Conservation (phyloP, 768 basidiomycete species). For the Phaeotremella skinneri region DNA sequence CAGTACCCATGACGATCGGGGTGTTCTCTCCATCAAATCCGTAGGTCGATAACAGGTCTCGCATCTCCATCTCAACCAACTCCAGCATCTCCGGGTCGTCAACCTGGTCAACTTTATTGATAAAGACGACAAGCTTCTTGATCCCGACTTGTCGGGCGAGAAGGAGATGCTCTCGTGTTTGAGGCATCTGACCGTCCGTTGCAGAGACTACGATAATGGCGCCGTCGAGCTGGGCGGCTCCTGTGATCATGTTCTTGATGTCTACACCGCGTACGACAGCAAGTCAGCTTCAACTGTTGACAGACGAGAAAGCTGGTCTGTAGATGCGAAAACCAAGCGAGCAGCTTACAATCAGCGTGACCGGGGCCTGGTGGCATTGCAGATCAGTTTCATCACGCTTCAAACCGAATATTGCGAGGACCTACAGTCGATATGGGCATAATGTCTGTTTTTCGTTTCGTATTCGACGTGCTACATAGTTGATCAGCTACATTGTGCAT, state of each 20-base stretch:
- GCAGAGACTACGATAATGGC: conserved; percentile 77
- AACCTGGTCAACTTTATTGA: conserved; percentile 98
- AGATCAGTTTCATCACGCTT: background rate
- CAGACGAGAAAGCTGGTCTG: too few species aligned
- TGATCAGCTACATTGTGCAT: conserved; percentile 6
- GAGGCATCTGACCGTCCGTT: conserved; percentile 99
- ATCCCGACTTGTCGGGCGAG: conserved; percentile 97
- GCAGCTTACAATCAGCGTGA: conserved; percentile 80
- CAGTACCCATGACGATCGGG: conserved; percentile 97
- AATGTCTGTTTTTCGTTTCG: conserved; percentile 83
- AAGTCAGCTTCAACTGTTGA: conserved; percentile 17
- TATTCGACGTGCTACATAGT: conserved; percentile 78
- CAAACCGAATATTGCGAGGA: conserved; percentile 57
- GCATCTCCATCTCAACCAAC: conserved; percentile 99
- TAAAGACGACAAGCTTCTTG: conserved; percentile 95
- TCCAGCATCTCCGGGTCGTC: conserved; percentile 97
- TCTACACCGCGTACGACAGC: conserved; percentile 32
- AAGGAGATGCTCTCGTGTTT: conserved; percentile 96
- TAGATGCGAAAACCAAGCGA: background rate
- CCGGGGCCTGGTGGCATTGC: conserved; percentile 45
- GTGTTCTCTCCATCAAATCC: conserved; percentile 96
- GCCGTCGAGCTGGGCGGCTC: conserved; percentile 92
- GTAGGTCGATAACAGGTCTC: conserved; percentile 85
- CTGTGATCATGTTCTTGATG: conserved; percentile 94
- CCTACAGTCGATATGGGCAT: conserved; percentile 91